A percentile compares a stretch with the other conserved stretches of the same genome.
phyloP scores from a whole-genome alignment of 2,329 filamentous ascomycete genomes.

The Colletotrichum aenigma region DNA sequence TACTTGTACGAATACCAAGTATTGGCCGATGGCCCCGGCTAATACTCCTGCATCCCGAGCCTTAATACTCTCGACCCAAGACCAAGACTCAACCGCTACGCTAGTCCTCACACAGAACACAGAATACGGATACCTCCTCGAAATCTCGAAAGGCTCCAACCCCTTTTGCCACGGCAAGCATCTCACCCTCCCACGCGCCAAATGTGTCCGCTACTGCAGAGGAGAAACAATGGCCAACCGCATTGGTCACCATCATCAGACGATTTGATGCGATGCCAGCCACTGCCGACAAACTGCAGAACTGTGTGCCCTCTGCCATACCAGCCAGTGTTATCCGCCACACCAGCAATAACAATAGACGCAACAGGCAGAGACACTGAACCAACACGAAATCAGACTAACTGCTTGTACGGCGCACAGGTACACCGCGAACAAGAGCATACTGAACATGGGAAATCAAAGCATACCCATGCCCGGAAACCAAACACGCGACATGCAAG shows the following conservation, averaged over 20 bases:
- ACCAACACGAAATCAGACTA: neutral
- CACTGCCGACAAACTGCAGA: neutral
- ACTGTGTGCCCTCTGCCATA: neutral
- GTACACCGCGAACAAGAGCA: neutral
- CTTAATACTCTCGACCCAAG: neutral
- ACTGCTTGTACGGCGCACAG: neutral
- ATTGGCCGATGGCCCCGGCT: neutral
- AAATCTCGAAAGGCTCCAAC: neutral
- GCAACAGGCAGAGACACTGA: neutral
- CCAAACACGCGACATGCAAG: neutral
- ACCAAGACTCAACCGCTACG: neutral
- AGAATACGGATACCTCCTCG: neutral
- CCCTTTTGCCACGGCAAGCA: neutral
- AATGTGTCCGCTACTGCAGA: conserved; percentile 1
- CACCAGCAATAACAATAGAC: neutral
- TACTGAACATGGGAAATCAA: neutral
- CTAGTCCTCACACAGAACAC: neutral
- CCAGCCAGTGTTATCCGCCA: neutral
- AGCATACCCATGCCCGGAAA: neutral
- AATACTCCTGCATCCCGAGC: neutral
- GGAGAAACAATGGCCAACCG: neutral
- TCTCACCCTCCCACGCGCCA: neutral
- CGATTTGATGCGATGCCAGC: neutral
- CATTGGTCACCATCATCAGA: neutral
- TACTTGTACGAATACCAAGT: neutral